Percentiles rank a stretch among this genome's conserved stretches.
phyloP scores from a whole-genome alignment of 345 rosid species.

The Pugionium dolabratum region DNA sequence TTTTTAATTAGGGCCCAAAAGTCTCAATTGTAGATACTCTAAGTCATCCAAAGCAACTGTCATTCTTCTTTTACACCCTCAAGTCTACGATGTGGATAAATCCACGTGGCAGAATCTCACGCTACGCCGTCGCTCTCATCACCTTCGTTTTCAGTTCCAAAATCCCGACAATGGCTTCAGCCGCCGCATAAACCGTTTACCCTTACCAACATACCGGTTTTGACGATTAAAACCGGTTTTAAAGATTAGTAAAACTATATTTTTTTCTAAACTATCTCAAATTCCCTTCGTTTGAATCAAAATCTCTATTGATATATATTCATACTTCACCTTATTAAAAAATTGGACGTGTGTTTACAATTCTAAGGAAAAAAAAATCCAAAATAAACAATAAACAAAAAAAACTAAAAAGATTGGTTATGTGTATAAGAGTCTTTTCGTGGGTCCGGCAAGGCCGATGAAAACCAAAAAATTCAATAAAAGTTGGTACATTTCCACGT shows the following conservation, averaged over 20 bases:
- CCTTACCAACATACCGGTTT: conserved; percentile 17
- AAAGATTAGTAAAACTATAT: neutral
- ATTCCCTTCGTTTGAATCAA: neutral
- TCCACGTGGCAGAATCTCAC: conserved; percentile 12
- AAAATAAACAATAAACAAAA: neutral
- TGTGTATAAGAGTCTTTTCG: neutral
- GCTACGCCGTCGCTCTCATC: conserved; percentile 11
- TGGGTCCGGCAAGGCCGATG: no score
- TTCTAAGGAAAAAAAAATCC: no score
- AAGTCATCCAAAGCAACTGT: neutral
- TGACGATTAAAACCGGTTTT: neutral
- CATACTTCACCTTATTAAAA: no score
- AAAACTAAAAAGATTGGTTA: neutral
- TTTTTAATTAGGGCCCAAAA: neutral
- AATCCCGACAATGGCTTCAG: conserved; percentile 8
- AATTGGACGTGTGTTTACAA: no score
- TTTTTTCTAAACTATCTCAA: neutral
- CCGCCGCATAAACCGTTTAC: conserved; percentile 27
- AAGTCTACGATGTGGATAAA: neutral
- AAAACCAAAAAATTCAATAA: neutral
- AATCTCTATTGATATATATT: no score
- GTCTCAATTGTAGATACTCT: neutral
- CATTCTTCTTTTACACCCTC: neutral
- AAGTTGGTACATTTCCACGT: conserved; percentile 26
- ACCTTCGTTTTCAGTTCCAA: conserved; percentile 21